A percentile compares a stretch with the other conserved stretches of the same genome.
Conservation (phyloP, 805 yeast genomes). For the Myxozyma vanderwaltii region DNA sequence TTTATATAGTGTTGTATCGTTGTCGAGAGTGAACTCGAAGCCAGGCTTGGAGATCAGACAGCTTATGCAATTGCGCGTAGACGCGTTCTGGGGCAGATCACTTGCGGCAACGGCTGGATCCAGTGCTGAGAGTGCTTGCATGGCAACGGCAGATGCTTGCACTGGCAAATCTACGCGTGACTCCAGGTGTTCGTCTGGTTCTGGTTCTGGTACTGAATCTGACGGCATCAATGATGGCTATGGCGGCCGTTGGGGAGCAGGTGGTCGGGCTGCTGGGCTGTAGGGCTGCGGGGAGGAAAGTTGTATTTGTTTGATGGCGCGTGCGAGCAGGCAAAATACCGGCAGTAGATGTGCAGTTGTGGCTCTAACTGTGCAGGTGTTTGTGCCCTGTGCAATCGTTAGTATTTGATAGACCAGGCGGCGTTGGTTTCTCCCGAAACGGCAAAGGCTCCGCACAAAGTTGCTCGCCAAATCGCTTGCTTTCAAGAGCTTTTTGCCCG, state of each 20-base stretch:
- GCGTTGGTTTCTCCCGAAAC: too few species aligned
- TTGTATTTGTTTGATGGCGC: too few species aligned
- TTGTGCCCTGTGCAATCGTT: too few species aligned
- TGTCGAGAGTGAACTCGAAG: constrained; percentile 8
- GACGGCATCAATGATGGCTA: neutral
- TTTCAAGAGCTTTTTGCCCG: too few species aligned
- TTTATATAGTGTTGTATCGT: neutral
- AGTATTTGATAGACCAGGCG: too few species aligned
- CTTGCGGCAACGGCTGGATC: neutral
- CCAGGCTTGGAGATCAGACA: constrained; percentile 3
- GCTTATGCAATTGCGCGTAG: neutral
- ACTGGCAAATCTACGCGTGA: neutral
- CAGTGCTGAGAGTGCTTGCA: neutral
- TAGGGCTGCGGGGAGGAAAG: too few species aligned
- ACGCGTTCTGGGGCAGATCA: constrained; percentile 4
- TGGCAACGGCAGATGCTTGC: neutral
- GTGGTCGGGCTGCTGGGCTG: too few species aligned
- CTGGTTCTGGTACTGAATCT: neutral
- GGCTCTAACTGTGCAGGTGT: too few species aligned
- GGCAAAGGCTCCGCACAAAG: too few species aligned
- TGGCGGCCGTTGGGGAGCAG: too few species aligned
- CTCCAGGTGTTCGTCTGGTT: neutral
- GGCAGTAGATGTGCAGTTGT: too few species aligned
- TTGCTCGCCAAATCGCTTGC: too few species aligned
- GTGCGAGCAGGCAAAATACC: neutral